Evolutionary conservation across 2,329 filamentous ascomycete species (phyloP).

Genomic region (Daldinia sp.): DNA sequence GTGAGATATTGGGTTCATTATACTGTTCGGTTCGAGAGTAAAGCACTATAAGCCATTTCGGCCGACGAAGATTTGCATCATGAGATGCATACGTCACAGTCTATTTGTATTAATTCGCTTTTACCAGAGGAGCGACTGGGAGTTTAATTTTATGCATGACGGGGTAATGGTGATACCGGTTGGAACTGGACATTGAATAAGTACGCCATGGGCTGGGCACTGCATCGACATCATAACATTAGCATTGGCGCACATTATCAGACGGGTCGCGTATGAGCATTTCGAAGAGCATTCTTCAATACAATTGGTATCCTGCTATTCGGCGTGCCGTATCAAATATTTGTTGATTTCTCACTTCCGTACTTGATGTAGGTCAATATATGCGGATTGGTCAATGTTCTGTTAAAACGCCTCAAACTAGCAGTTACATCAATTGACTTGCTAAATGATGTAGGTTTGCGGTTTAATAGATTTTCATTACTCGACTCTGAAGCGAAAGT

Average conservation of each 20-base stretch:
- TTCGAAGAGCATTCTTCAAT: not conserved
- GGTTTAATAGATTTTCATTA: slow-evolving; percentile 8
- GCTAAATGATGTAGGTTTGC: not conserved
- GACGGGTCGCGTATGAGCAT: not conserved
- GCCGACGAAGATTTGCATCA: not conserved
- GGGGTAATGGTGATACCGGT: not conserved
- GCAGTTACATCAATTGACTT: not conserved
- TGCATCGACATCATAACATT: slow-evolving; percentile 8
- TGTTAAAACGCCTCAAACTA: not conserved
- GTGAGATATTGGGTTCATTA: not conserved
- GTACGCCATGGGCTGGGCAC: not conserved
- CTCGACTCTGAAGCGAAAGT: slow-evolving; percentile 21
- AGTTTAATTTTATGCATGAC: not conserved
- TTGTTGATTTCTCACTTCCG: not conserved
- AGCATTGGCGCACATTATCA: not conserved
- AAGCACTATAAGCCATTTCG: not conserved
- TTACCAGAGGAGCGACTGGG: not conserved
- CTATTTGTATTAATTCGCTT: not conserved
- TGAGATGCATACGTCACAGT: not conserved
- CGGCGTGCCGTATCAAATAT: not conserved
- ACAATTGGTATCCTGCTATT: not conserved
- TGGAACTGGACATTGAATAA: slow-evolving; percentile 6
- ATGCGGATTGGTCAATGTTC: not conserved
- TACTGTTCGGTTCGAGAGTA: not conserved
- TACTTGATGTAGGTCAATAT: not conserved